These are phyloP conservation scores for Barnettozyma sp. DNA, from an alignment of 805 yeast species.

Conservation along the genomic window DNA sequence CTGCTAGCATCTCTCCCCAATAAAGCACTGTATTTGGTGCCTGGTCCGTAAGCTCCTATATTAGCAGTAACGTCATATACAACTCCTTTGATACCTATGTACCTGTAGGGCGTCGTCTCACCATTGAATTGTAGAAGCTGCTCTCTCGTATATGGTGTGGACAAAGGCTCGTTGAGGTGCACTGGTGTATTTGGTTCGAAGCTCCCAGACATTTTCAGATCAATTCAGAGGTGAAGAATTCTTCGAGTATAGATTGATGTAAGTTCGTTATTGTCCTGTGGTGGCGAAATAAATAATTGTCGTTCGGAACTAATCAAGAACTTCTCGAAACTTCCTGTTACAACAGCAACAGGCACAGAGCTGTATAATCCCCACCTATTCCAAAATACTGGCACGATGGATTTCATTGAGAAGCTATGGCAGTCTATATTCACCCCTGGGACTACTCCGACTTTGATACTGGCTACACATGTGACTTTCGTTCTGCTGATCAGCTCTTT, in stretches of 20 bases:
- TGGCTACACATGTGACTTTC: constrained; percentile 85
- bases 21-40: constrained; percentile 61
- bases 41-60: constrained; percentile 65
- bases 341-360: too few relatives aligned
- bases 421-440: constrained; percentile 91
- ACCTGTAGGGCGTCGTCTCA: constrained; percentile 38
- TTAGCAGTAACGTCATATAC: constrained; percentile 75
- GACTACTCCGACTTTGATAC: constrained; percentile 78
- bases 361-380: neutral
- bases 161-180: constrained; percentile 43
- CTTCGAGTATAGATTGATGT: too few relatives aligned
- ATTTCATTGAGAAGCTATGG: constrained; percentile 69
- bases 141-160: constrained; percentile 35
- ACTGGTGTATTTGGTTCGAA: constrained; percentile 53
- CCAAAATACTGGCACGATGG: constrained; percentile 10
- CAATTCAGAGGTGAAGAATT: too few relatives aligned
- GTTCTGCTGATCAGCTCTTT: constrained; percentile 53
- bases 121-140: constrained; percentile 44
- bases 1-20: constrained; percentile 76
- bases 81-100: constrained; percentile 68
- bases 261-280: too few relatives aligned
- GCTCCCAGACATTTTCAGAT: constrained; percentile 16
- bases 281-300: too few relatives aligned
- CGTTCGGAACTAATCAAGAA: too few relatives aligned
- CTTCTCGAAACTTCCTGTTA: neutral